phyloP scores from a whole-genome alignment of 2,329 filamentous ascomycete genomes.

The Clonostachys rhizophaga region DNA sequence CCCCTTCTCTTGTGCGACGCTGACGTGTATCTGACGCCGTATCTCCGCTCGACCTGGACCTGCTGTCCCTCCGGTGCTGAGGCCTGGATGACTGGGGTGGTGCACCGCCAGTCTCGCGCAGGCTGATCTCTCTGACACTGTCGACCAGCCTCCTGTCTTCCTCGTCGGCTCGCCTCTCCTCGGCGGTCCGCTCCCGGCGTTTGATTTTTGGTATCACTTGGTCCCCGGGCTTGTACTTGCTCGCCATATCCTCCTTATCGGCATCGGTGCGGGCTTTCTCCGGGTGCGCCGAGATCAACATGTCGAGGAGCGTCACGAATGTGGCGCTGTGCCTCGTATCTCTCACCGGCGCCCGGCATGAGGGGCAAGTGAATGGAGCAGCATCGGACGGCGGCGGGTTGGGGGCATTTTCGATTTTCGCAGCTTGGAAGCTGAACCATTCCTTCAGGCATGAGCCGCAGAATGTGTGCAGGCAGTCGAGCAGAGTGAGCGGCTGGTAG shows the following conservation, averaged over 20 bases:
- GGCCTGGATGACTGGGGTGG: slow-evolving; percentile 13
- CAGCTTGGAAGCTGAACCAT: slow-evolving; percentile 85
- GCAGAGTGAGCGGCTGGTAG: slow-evolving; percentile 83
- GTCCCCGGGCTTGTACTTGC: slow-evolving; percentile 77
- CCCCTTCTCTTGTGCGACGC: slow-evolving; percentile 12
- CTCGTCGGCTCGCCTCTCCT: slow-evolving; percentile 52
- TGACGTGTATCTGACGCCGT: slow-evolving; percentile 10
- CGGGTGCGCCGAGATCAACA: slow-evolving; percentile 79
- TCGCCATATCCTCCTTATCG: slow-evolving; percentile 73
- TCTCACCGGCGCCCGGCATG: slow-evolving; percentile 82
- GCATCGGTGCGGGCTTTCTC: slow-evolving; percentile 62
- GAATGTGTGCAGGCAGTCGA: slow-evolving; percentile 93
- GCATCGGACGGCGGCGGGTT: slow-evolving; percentile 41
- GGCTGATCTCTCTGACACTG: slow-evolving; percentile 67
- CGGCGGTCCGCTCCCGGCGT: slow-evolving; percentile 41
- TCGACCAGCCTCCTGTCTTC: slow-evolving; percentile 68
- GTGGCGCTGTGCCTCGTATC: slow-evolving; percentile 88
- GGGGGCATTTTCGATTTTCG: slow-evolving; percentile 46
- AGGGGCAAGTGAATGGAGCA: slow-evolving; percentile 77
- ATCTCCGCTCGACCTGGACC: slow-evolving; percentile 14
- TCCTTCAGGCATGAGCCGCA: slow-evolving; percentile 93
- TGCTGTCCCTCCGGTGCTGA: slow-evolving; percentile 23
- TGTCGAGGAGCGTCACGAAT: slow-evolving; percentile 83
- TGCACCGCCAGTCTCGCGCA: slow-evolving; percentile 58
- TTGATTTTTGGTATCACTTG: slow-evolving; percentile 65